Conservation (phyloP, 805 yeast genomes). For the Kluyveromyces nonfermentans region DNA sequence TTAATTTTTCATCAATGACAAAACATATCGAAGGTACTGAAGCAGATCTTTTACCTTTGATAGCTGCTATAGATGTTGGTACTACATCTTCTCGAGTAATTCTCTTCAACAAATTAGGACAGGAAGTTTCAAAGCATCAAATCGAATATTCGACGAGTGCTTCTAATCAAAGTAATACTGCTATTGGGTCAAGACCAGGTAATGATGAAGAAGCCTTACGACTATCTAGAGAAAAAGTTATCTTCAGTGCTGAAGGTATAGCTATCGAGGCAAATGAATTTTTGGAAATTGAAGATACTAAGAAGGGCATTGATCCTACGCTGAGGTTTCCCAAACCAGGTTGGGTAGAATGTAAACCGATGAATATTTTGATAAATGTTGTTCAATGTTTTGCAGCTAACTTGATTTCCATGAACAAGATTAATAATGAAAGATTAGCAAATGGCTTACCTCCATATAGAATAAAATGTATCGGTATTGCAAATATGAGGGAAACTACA, state of each 20-base stretch:
- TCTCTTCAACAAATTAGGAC: constrained; percentile 61
- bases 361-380: constrained; percentile 62
- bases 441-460: constrained; percentile 44
- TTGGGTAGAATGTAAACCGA: constrained; percentile 93
- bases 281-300: constrained; percentile 52
- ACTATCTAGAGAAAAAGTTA: constrained; percentile 30
- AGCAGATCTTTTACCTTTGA: constrained; percentile 25
- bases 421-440: constrained; percentile 40
- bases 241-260: constrained; percentile 67
- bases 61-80: constrained; percentile 81
- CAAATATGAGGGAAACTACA: constrained; percentile 95
- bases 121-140: constrained; percentile 80
- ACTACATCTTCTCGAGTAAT: constrained; percentile 89
- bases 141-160: constrained; percentile 80
- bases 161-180: constrained; percentile 36
- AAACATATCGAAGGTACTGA: not conserved
- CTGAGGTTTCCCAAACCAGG: constrained; percentile 71
- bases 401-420: constrained; percentile 43
- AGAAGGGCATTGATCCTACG: constrained; percentile 53
- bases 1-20: not conserved
- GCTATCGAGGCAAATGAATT: constrained; percentile 51
- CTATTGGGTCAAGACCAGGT: constrained; percentile 38
- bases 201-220: constrained; percentile 19
- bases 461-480: constrained; percentile 73
- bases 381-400: constrained; percentile 69